A percentile compares a stretch with the other conserved stretches of the same genome.
Conservation (phyloP, 805 yeast species). For the Metschnikowia peoriensis region DNA sequence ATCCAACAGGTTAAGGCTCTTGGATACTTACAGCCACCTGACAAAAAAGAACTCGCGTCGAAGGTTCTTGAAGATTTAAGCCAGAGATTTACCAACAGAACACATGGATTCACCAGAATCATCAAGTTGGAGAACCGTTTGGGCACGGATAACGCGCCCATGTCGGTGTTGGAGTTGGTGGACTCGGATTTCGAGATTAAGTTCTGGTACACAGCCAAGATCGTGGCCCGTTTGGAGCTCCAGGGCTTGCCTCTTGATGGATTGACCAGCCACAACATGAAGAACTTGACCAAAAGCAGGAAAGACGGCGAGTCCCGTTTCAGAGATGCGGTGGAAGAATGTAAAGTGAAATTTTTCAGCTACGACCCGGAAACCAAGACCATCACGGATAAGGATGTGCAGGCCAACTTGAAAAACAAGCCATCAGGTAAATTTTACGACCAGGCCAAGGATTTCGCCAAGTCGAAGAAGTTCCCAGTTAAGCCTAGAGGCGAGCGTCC, state of each 20-base stretch:
- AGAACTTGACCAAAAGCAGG: conserved; percentile 46
- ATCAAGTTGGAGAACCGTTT: conserved; percentile 79
- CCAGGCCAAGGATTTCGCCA: conserved; percentile 21
- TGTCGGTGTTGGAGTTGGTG: conserved; percentile 82
- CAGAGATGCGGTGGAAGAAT: conserved; percentile 57
- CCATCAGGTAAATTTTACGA: conserved; percentile 29
- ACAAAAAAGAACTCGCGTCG: conserved; percentile 32
- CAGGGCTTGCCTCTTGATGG: conserved; percentile 53
- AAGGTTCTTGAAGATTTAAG: conserved; percentile 66
- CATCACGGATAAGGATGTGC: conserved; percentile 23
- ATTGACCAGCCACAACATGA: conserved; percentile 55
- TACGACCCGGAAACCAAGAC: conserved; percentile 30
- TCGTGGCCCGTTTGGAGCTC: conserved; percentile 74
- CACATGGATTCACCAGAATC: conserved; percentile 84
- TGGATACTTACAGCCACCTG: conserved; percentile 27
- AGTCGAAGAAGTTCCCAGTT: conserved; percentile 35
- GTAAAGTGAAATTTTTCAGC: conserved; percentile 36
- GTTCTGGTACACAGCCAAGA: conserved; percentile 74
- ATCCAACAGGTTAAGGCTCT: conserved; percentile 20
- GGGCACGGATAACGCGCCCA: conserved; percentile 84
- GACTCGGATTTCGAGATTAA: conserved; percentile 65
- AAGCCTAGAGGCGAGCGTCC: conserved; percentile 24
- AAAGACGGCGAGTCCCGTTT: conserved; percentile 54
- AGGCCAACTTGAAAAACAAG: conserved; percentile 30
- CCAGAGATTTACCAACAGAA: conserved; percentile 59